Conservation (phyloP, 2,329 filamentous ascomycete species). For the Trichoderma lentiforme region DNA sequence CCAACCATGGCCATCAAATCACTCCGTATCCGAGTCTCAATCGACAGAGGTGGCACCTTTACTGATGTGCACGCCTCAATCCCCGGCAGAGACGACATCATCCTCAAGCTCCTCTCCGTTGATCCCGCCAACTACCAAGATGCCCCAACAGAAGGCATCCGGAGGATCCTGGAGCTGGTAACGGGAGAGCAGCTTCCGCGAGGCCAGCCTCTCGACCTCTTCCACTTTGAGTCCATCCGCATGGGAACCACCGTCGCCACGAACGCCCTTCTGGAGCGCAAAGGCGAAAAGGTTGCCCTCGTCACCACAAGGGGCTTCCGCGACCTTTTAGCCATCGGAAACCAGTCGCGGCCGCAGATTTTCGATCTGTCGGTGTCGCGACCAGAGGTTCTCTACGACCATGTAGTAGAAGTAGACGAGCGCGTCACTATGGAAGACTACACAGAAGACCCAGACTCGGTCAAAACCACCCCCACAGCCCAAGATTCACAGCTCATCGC, state of each 20-base stretch:
- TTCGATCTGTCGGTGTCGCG: slow-evolving; percentile 69
- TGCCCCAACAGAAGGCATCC: slow-evolving; percentile 70
- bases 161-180: slow-evolving; percentile 40
- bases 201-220: slow-evolving; percentile 34
- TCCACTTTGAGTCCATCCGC: slow-evolving; percentile 60
- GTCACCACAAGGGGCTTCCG: slow-evolving; percentile 70
- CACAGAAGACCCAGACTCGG: slow-evolving; percentile 60
- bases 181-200: slow-evolving; percentile 33
- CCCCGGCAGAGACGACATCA: slow-evolving; percentile 61
- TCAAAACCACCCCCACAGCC: slow-evolving; percentile 41
- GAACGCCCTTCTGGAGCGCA: slow-evolving; percentile 71
- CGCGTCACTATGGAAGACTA: slow-evolving; percentile 72
- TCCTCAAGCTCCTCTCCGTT: slow-evolving; percentile 70
- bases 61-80: slow-evolving; percentile 68
- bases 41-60: slow-evolving; percentile 52
- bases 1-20: slow-evolving; percentile 25
- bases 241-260: slow-evolving; percentile 82
- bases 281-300: slow-evolving; percentile 68
- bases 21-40: slow-evolving; percentile 31
- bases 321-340: slow-evolving; percentile 69
- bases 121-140: slow-evolving; percentile 71
- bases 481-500: slow-evolving; percentile 58
- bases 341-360: slow-evolving; percentile 69
- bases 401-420: slow-evolving; percentile 71
- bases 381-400: slow-evolving; percentile 66